These are phyloP conservation scores for Monosporozyma yasuniensis DNA, from an alignment of 805 yeast genomes.

Conservation along the genomic window DNA sequence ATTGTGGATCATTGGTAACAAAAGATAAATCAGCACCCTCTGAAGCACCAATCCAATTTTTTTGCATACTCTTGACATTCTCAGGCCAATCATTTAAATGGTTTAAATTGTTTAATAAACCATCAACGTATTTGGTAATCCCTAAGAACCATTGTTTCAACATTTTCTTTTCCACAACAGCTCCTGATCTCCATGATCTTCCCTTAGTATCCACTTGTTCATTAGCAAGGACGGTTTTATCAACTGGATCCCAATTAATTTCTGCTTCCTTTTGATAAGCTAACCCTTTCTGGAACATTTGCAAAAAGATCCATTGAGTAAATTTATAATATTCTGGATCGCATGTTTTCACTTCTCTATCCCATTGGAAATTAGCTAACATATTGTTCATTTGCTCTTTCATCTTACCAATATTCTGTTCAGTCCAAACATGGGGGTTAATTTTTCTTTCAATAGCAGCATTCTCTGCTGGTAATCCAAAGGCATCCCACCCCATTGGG, in stretches of 20 bases:
- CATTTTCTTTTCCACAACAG: slow-evolving; percentile 71
- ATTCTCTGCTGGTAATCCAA: slow-evolving; percentile 96
- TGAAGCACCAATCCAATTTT: slow-evolving; percentile 88
- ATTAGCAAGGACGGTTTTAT: slow-evolving; percentile 87
- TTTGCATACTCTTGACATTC: slow-evolving; percentile 84
- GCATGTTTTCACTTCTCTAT: slow-evolving; percentile 78
- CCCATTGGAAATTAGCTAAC: slow-evolving; percentile 91
- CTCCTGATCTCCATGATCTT: slow-evolving; percentile 95
- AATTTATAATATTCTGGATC: slow-evolving; percentile 81
- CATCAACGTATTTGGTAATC: slow-evolving; percentile 73
- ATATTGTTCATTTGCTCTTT: slow-evolving; percentile 67
- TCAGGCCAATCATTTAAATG: slow-evolving; percentile 72
- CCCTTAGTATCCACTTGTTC: slow-evolving; percentile 94
- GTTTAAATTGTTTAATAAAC: slow-evolving; percentile 54
- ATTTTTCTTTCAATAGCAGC: slow-evolving; percentile 86
- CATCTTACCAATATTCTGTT: slow-evolving; percentile 73
- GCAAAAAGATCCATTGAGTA: slow-evolving; percentile 79
- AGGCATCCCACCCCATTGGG: slow-evolving; percentile 99
- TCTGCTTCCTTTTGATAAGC: slow-evolving; percentile 83
- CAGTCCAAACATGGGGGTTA: slow-evolving; percentile 80
- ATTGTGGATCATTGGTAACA: slow-evolving; percentile 19
- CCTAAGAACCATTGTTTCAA: slow-evolving; percentile 92
- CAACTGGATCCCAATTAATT: slow-evolving; percentile 97
- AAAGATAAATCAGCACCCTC: slow-evolving; percentile 67
- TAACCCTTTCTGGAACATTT: slow-evolving; percentile 62